Evolutionary conservation across 768 basidiomycete species (phyloP), one percentile per base, ranked within the genome.

Genomic region (Cyclocybe aegerita): DNA sequence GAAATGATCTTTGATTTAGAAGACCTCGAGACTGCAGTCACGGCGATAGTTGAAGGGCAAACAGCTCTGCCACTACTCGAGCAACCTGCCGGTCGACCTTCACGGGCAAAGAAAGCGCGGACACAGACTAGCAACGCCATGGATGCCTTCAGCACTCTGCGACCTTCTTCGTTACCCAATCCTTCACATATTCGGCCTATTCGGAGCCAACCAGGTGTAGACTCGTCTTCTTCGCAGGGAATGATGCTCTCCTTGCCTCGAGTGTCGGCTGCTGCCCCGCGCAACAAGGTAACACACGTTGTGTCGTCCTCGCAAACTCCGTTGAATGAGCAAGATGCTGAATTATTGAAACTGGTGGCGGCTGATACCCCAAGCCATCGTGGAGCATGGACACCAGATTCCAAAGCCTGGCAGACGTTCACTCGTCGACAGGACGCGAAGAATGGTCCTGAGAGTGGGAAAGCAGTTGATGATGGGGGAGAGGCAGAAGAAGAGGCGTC

Each of bases 1-100:
- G 87, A 82, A 47, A 73, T 83, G 70, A 79, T 91, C 35, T 91
- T 91, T 54, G 79, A 81, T 46, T 69, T 90, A 55, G 89, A 91
- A 44, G 81, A 82, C 39, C 65, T 85, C 54, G 86, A 86, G 80
- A 78, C 33, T 61, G 65, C 65, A 30, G 63, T 63, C 9, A 69
- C 60, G 36, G 58, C 71, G 36, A 58, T 66, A 17, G 68, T 70
- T 9, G 58, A 58, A 9, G 56, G 64, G n/a, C 69, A 49, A 9
- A 46, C 67, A 9, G 60, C 67, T 1, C 71, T 79, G 34, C 73
- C 72, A 15, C 62, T 78, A 42, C 55, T 77, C 14, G 78, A 80
- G 43, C 74, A 72, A 46, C 70, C 75, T 12, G 40, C 63, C 39
- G 56, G 63, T 41, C 69, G 68, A 14, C 65, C 73, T 17, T 41